Conservation (phyloP, 805 yeast genomes). For the Sugiyamaella valdiviana region DNA sequence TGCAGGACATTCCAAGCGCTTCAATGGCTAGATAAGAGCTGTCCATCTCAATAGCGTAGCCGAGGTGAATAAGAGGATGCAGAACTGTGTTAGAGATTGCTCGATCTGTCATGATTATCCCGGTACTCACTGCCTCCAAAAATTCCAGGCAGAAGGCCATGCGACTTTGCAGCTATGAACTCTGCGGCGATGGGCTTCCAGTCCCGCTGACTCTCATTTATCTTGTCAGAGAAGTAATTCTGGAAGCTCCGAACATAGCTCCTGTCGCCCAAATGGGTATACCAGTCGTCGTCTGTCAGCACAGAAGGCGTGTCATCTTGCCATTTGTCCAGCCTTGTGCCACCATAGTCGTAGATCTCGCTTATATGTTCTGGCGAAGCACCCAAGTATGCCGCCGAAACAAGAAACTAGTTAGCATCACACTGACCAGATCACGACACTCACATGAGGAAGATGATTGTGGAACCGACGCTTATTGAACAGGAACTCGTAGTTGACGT, state of each 20-base stretch:
- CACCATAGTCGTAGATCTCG: conserved; percentile 27
- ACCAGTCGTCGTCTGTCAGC: conserved; percentile 32
- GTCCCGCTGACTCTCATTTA: conserved; percentile 28
- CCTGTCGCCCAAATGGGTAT: conserved; percentile 28
- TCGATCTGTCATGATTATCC: background rate
- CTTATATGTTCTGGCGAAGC: conserved; percentile 29
- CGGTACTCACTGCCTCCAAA: conserved; percentile 17
- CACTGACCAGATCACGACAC: background rate
- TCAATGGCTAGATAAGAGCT: conserved; percentile 32
- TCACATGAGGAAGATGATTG: conserved; percentile 29
- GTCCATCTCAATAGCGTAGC: conserved; percentile 33
- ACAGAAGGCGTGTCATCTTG: conserved; percentile 36
- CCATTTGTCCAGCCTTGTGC: conserved; percentile 26
- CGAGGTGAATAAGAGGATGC: conserved; percentile 33
- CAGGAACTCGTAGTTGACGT: conserved; percentile 26
- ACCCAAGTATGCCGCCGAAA: conserved; percentile 34
- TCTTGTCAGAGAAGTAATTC: conserved; percentile 36
- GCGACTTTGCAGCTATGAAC: conserved; percentile 18
- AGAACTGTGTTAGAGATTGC: conserved; percentile 3
- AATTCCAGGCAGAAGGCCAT: conserved; percentile 20
- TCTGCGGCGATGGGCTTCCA: conserved; percentile 30
- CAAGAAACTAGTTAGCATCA: conserved; percentile 17
- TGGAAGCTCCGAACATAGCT: conserved; percentile 32
- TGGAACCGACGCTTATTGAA: conserved; percentile 27
- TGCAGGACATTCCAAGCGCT: conserved; percentile 30